A percentile compares a stretch with the other conserved stretches of the same genome.
Evolutionary conservation across 441 rosid species (phyloP).

Genomic region (Dalechampia spathulata): DNA sequence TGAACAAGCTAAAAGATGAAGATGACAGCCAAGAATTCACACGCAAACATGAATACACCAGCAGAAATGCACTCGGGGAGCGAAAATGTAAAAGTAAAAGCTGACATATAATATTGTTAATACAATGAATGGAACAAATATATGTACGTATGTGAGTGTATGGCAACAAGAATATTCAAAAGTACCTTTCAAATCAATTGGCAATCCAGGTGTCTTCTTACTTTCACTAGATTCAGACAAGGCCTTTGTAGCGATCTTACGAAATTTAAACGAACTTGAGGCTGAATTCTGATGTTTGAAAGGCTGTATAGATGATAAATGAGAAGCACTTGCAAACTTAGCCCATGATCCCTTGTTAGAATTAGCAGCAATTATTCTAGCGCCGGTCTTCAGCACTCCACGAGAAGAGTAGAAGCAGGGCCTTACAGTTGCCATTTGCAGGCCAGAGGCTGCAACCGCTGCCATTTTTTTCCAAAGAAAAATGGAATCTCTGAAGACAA

Average conservation of each 20-base stretch:
- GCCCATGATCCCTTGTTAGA: conserved; percentile 42
- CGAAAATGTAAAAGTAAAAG: too few species aligned
- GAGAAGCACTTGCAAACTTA: conserved; percentile 38
- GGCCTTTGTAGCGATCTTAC: conserved; percentile 44
- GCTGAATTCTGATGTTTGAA: conserved; percentile 23
- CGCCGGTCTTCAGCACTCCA: conserved; percentile 36
- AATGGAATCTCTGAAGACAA: too few species aligned
- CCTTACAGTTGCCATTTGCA: conserved; percentile 50
- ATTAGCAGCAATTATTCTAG: conserved; percentile 28
- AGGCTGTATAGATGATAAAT: conserved; percentile 35
- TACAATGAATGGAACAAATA: too few species aligned
- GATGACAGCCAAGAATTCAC: too few species aligned
- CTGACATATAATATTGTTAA: too few species aligned
- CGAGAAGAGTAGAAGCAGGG: conserved; percentile 43
- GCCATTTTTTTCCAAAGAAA: too few species aligned
- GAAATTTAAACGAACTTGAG: conserved; percentile 28
- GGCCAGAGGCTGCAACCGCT: conserved; percentile 44
- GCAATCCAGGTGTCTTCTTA: conserved; percentile 49
- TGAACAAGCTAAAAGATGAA: too few species aligned
- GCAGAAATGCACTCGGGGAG: too few species aligned
- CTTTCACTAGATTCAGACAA: conserved; percentile 48
- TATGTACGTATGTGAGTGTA: too few species aligned
- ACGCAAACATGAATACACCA: too few species aligned
- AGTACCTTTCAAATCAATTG: conserved; percentile 75
- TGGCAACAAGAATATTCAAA: not conserved